These are phyloP conservation scores for Pseudogymnoascus sp. DNA, from an alignment of 2,329 filamentous ascomycete genomes.

Conservation along the genomic window DNA sequence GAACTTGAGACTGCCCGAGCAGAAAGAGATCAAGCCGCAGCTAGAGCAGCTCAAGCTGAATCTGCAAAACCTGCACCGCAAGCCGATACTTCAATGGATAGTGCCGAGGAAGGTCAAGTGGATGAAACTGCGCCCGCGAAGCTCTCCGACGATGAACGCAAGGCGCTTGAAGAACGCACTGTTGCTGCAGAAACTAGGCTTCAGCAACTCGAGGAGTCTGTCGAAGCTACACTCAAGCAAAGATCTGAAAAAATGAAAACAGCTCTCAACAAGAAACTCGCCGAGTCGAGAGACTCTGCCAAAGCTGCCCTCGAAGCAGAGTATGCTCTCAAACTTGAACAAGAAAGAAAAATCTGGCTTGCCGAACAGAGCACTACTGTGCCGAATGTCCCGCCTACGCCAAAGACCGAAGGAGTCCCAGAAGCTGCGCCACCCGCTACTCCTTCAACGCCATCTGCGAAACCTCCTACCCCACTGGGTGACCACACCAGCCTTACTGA, in stretches of 20 bases:
- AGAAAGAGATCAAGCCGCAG: constrained; percentile 38
- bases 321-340: constrained; percentile 45
- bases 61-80: constrained; percentile 5
- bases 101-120: constrained; percentile 49
- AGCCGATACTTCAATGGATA: constrained; percentile 31
- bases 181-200: constrained; percentile 52
- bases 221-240: constrained; percentile 51
- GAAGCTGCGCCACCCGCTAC: constrained; percentile 15
- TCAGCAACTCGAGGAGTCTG: constrained; percentile 49
- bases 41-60: constrained; percentile 32
- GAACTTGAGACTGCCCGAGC: constrained; percentile 39
- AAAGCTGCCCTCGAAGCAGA: constrained; percentile 44
- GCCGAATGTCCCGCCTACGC: constrained; percentile 23
- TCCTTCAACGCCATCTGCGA: constrained; percentile 21
- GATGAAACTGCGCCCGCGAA: constrained; percentile 30
- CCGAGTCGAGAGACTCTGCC: constrained; percentile 41
- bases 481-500: constrained; percentile 39
- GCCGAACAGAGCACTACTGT: constrained; percentile 36
- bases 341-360: constrained; percentile 54
- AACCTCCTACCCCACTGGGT: constrained; percentile 12
- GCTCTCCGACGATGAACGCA: constrained; percentile 49
- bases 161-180: constrained; percentile 53
- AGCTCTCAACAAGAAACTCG: constrained; percentile 58
- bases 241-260: constrained; percentile 63
- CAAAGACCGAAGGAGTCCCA: constrained; percentile 15